Conservation (phyloP, 2,329 filamentous ascomycete genomes). For the Elsinoe batatas region DNA sequence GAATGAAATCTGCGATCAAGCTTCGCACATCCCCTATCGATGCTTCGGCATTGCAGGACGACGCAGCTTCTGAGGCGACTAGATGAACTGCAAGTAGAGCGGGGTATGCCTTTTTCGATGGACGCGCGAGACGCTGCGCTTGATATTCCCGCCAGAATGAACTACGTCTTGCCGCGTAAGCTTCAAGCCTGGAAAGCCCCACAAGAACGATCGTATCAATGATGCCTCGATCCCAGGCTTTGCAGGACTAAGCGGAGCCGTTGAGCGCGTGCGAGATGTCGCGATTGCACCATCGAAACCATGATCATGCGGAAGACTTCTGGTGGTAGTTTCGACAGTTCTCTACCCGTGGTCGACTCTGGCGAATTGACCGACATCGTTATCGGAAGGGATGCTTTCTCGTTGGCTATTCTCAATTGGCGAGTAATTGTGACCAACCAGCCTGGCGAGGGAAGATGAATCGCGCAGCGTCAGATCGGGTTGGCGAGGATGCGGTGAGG, state of each 20-base stretch:
- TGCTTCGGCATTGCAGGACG: no score
- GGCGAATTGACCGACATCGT: background rate
- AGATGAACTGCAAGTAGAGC: background rate
- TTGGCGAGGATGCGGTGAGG: no score
- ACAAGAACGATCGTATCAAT: background rate
- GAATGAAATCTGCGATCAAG: no score
- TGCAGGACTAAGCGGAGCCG: background rate
- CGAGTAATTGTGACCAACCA: no score
- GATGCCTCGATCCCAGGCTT: background rate
- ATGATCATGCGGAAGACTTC: background rate
- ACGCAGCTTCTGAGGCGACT: no score
- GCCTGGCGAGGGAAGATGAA: no score
- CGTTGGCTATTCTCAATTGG: no score
- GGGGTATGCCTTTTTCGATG: background rate
- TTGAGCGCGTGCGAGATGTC: background rate
- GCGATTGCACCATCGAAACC: background rate
- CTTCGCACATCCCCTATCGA: no score
- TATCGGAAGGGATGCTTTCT: background rate
- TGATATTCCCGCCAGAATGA: background rate
- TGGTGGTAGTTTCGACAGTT: background rate
- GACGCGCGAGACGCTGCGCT: background rate
- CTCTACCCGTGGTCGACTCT: background rate
- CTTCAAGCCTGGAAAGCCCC: no score
- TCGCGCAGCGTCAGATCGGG: no score
- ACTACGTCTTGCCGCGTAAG: background rate